Percentiles rank a stretch among this genome's conserved stretches.
phyloP scores from a whole-genome alignment of 139 green algal genomes.

The Trebouxia sp. region DNA sequence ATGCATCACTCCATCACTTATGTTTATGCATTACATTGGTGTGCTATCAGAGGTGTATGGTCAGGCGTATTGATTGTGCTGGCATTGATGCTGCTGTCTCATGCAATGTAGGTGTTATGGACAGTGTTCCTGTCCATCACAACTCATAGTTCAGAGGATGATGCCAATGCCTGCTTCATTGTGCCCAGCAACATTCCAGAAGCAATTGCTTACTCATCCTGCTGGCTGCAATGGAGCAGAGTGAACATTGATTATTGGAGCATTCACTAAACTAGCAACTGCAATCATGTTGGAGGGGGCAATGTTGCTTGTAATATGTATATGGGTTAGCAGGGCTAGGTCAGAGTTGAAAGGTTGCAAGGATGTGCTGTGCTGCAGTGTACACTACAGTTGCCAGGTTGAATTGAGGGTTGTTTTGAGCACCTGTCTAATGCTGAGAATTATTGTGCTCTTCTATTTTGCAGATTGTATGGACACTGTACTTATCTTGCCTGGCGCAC shows the following conservation, averaged over 20 bases:
- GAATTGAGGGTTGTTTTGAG: background rate
- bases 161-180: constrained; percentile 22
- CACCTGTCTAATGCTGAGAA: too few species aligned
- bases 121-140: constrained; percentile 34
- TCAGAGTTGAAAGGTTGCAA: background rate
- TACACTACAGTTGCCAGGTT: too few species aligned
- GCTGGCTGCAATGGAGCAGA: constrained; percentile 31
- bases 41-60: background rate
- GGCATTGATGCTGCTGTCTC: background rate
- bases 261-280: background rate
- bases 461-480: constrained; percentile 36
- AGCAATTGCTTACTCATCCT: constrained; percentile 20
- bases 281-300: background rate
- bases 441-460: background rate
- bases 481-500: constrained; percentile 38
- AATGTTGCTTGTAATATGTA: background rate
- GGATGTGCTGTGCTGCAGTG: background rate
- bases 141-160: constrained; percentile 16
- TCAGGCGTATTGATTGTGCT: too few species aligned
- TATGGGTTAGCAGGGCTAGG: background rate
- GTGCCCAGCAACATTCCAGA: constrained; percentile 14
- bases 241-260: constrained; percentile 17
- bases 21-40: background rate
- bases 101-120: constrained; percentile 31
- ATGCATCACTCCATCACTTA: background rate